Conservation (phyloP, 148 eudicot genomes). For the Diospyros kaki region DNA sequence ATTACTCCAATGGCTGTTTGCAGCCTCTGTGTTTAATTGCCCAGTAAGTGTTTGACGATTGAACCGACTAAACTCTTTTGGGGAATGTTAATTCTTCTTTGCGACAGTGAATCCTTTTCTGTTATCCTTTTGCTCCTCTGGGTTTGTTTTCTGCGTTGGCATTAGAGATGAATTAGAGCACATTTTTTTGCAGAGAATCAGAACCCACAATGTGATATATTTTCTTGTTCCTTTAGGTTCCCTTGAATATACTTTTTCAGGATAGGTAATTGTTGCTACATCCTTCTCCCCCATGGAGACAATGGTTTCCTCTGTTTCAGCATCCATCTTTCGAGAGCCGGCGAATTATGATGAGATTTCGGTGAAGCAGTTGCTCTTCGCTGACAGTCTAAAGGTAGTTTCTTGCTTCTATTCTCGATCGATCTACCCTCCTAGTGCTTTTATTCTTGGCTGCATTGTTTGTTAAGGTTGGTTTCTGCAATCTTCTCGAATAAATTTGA, state of each 20-base stretch:
- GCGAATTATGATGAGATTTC: slow-evolving; percentile 75
- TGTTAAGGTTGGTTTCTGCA: too few relatives aligned
- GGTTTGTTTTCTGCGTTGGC: too few relatives aligned
- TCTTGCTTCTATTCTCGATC: not conserved
- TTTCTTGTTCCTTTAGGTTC: slow-evolving; percentile 10
- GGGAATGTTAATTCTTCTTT: too few relatives aligned
- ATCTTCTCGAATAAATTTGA: too few relatives aligned
- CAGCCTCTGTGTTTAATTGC: not conserved
- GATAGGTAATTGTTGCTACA: not conserved
- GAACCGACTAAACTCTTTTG: too few relatives aligned
- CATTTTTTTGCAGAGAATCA: too few relatives aligned
- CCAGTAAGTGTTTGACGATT: not conserved
- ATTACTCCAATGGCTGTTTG: not conserved
- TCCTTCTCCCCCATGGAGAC: slow-evolving; percentile 45
- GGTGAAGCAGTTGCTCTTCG: slow-evolving; percentile 81
- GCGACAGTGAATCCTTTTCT: too few relatives aligned
- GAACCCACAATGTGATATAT: too few relatives aligned
- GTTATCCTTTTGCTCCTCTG: too few relatives aligned
- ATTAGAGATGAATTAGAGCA: too few relatives aligned
- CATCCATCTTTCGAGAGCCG: slow-evolving; percentile 41
- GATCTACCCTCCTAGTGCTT: not conserved
- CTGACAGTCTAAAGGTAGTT: slow-evolving; percentile 84
- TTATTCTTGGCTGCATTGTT: not conserved
- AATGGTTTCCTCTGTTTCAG: slow-evolving; percentile 39
- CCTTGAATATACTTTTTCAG: not conserved